Percentiles rank a stretch among this genome's conserved stretches.
These are phyloP conservation scores for Cyclospora cayetanensis DNA, from an alignment of 169 alveolate species.

Conservation along the genomic window DNA sequence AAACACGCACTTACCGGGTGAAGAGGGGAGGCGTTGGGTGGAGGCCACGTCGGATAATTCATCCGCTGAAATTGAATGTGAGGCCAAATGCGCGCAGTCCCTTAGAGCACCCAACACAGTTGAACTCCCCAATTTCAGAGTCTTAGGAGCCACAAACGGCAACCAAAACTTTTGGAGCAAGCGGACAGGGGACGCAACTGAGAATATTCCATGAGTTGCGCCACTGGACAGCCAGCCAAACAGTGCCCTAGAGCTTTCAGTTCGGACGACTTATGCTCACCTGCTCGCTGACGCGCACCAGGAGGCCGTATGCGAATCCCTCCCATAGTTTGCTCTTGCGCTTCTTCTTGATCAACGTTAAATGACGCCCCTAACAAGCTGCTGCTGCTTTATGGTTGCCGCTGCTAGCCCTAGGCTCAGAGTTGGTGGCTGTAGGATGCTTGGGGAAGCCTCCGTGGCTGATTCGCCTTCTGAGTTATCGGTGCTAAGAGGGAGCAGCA, in stretches of 20 bases:
- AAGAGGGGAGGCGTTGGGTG: constrained; percentile 68
- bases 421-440: background rate
- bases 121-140: no score
- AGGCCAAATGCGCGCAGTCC: constrained; percentile 18
- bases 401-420: background rate
- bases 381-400: background rate
- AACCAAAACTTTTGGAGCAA: no score
- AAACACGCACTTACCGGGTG: constrained; percentile 48
- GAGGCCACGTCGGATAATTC: constrained; percentile 72
- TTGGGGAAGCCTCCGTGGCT: background rate
- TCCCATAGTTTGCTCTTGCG: background rate
- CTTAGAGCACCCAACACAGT: no score
- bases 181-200: no score
- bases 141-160: no score
- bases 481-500: background rate
- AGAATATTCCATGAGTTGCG: no score
- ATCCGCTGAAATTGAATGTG: constrained; percentile 58
- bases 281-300: background rate
- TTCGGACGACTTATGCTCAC: no score
- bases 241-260: no score
- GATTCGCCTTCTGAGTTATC: background rate
- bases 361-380: no score
- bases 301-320: constrained; percentile 13
- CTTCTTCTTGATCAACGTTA: background rate
- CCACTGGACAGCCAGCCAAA: no score